Evolutionary conservation across 2,329 filamentous ascomycete genomes (phyloP), one percentile per base, ranked within the genome.

Genomic region (Ceratocystis colombiana): DNA sequence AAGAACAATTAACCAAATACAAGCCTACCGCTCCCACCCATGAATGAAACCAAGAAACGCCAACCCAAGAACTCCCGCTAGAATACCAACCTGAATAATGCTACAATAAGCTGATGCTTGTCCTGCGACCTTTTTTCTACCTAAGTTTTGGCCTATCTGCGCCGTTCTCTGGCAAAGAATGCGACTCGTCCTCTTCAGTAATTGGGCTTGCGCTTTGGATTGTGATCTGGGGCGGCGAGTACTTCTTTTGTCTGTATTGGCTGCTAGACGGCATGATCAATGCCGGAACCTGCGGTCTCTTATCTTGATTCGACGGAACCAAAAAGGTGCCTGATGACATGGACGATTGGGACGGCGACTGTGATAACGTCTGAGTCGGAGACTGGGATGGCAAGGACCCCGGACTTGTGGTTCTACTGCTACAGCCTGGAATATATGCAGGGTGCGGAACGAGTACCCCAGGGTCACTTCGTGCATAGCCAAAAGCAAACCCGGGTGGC

Each of bases 381-480:
- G 45, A 50, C 33, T 50, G 44, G 69, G 12, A 71, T 64, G 53
- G 73, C 68, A 57, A 33, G 3, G 17, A 62, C n/a, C 25, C 15
- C 20, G 61, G 65, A 1, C 69, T 69, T 1, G 68, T 65, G 41
- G 70, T 70, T 6, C 75, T 72, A 67, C 72, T 75, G 65, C 74
- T 67, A 61, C 6, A 74, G 72, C 3, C 73, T 73, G 0, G 77
- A 22, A 80, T 75, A 62, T 82, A 82, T 0, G 80, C 80, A 0
- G 76, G 77, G 67, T 82, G 80, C 0, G 80, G 80, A 53, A 82
- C 57, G 15, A 64, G 50, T 17, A 8, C 8, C 10, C 53, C 22
- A 5, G 53, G 4, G 15, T 25, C 22, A 10, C 3, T 3, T 28
- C 53, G 53, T 28, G 22, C 53, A 28, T 57, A 57, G 25, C 53